Conservation (phyloP, 805 yeast genomes). For the Debaryomyces prosopidis region DNA sequence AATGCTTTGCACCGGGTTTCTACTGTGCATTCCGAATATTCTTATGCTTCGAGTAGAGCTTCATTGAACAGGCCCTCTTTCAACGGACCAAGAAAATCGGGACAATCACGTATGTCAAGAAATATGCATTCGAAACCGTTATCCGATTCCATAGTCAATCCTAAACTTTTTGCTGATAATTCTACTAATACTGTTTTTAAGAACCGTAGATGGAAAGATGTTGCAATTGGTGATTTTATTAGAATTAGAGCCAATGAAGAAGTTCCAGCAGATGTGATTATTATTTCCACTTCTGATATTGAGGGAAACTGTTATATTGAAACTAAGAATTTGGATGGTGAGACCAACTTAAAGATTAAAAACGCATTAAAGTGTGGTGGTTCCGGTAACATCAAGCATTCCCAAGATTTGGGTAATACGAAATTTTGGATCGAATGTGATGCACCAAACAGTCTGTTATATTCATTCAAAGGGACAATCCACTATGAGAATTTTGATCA, state of each 20-base stretch:
- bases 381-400: slow-evolving; percentile 45
- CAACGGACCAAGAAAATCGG: slow-evolving; percentile 8
- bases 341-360: slow-evolving; percentile 68
- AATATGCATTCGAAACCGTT: slow-evolving; percentile 9
- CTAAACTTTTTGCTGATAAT: slow-evolving; percentile 8
- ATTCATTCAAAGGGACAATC: slow-evolving; percentile 65
- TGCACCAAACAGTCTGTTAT: slow-evolving; percentile 66
- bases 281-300: slow-evolving; percentile 64
- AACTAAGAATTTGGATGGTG: slow-evolving; percentile 84
- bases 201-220: slow-evolving; percentile 65
- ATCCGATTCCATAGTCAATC: slow-evolving; percentile 24
- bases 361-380: slow-evolving; percentile 55
- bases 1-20: slow-evolving; percentile 36
- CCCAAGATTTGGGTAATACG: slow-evolving; percentile 58
- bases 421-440: slow-evolving; percentile 68
- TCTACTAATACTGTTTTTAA: slow-evolving; percentile 28
- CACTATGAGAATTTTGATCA: slow-evolving; percentile 47
- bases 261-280: slow-evolving; percentile 72
- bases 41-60: slow-evolving; percentile 9
- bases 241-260: slow-evolving; percentile 74
- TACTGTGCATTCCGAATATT: slow-evolving; percentile 36
- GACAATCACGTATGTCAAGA: background rate
- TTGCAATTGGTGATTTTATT: slow-evolving; percentile 71
- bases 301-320: slow-evolving; percentile 76
- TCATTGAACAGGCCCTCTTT: background rate